A percentile compares a stretch with the other conserved stretches of the same genome.
Conservation (phyloP, 2,329 filamentous ascomycete species). For the Botryosphaeria agaves region DNA sequence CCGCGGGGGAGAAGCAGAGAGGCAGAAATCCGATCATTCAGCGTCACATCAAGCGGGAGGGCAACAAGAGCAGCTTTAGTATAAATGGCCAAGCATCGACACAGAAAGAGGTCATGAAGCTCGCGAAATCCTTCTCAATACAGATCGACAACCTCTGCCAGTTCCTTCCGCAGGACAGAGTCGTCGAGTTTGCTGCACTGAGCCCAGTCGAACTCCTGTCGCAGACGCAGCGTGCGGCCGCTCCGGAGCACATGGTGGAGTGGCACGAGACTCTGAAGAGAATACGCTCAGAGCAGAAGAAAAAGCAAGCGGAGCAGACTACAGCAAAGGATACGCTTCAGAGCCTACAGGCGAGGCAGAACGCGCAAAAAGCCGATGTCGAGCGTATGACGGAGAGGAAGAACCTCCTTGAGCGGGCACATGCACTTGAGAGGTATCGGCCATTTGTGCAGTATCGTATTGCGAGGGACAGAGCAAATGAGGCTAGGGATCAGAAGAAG, state of each 20-base stretch:
- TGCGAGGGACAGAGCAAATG: constrained; percentile 28
- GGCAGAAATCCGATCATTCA: constrained; percentile 54
- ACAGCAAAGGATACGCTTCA: constrained; percentile 44
- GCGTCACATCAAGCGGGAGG: constrained; percentile 63
- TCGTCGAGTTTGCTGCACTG: constrained; percentile 80
- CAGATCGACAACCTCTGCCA: constrained; percentile 97
- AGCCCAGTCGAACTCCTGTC: constrained; percentile 65
- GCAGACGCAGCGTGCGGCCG: constrained; percentile 79
- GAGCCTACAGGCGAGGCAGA: constrained; percentile 56
- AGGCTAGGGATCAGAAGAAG: constrained; percentile 38
- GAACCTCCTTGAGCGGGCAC: constrained; percentile 45
- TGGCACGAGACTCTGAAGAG: constrained; percentile 62
- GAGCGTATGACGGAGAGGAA: constrained; percentile 64
- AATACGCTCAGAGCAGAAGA: constrained; percentile 52
- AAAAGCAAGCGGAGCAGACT: constrained; percentile 38
- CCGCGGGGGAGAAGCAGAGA: constrained; percentile 38
- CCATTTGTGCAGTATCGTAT: constrained; percentile 49
- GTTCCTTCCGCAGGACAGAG: constrained; percentile 89
- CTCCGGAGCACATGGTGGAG: constrained; percentile 59
- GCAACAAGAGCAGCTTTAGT: constrained; percentile 65
- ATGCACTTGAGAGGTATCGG: constrained; percentile 46
- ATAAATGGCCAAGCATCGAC: constrained; percentile 48
- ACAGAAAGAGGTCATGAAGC: constrained; percentile 45
- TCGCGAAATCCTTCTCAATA: constrained; percentile 61
- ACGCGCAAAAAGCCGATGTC: constrained; percentile 61